Conservation (phyloP, 371 early-diverging fungal species). For the Mucor racemosus region DNA sequence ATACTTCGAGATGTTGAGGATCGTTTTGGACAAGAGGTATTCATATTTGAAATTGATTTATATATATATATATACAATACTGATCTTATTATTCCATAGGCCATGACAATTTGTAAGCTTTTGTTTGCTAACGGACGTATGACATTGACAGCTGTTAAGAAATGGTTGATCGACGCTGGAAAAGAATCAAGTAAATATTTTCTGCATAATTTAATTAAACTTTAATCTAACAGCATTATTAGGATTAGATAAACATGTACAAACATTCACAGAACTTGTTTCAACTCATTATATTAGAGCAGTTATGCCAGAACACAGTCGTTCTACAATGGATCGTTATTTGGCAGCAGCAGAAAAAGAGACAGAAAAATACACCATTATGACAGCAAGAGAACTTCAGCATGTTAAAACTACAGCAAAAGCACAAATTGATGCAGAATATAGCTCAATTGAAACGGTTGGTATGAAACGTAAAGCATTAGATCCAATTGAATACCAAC, state of each 20-base stretch:
- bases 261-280: slow-evolving; percentile 62
- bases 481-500: slow-evolving; percentile 36
- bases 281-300: slow-evolving; percentile 65
- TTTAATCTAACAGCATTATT: slow-evolving; percentile 2
- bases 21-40: slow-evolving; percentile 71
- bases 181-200: slow-evolving; percentile 35
- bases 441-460: slow-evolving; percentile 50
- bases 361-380: slow-evolving; percentile 58
- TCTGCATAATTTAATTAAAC: not conserved
- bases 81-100: slow-evolving; percentile 18
- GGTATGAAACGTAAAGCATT: slow-evolving; percentile 69
- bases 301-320: slow-evolving; percentile 66
- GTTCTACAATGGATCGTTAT: slow-evolving; percentile 64
- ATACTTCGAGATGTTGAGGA: slow-evolving; percentile 65
- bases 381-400: slow-evolving; percentile 71
- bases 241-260: slow-evolving; percentile 44
- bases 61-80: not conserved
- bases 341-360: slow-evolving; percentile 70
- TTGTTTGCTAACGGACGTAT: slow-evolving; percentile 43
- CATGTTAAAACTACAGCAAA: slow-evolving; percentile 55
- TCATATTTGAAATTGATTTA: not conserved
- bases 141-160: slow-evolving; percentile 33
- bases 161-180: slow-evolving; percentile 36
- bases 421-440: slow-evolving; percentile 61
- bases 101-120: slow-evolving; percentile 31